Percentiles rank a stretch among this genome's conserved stretches.
Evolutionary conservation across 805 yeast species (phyloP).

Genomic region (Metschnikowia hibisci): DNA sequence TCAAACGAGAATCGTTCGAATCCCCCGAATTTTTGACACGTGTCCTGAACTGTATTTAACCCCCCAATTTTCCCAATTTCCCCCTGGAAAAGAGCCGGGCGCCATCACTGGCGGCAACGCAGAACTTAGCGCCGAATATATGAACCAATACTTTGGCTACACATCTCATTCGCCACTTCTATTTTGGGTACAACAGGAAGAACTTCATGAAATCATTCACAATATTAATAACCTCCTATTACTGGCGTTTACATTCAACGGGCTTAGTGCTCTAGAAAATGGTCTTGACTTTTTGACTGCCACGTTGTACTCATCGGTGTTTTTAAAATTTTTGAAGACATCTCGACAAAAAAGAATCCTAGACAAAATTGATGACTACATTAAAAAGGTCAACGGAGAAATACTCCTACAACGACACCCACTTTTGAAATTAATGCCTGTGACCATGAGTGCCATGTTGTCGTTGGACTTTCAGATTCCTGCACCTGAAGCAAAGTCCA

Average conservation of each 20-base stretch:
- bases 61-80: conserved; percentile 52
- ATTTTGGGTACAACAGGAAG: conserved; percentile 22
- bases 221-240: conserved; percentile 41
- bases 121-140: neutral
- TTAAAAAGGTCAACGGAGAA: conserved; percentile 20
- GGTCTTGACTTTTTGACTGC: conserved; percentile 40
- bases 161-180: conserved; percentile 49
- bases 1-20: conserved; percentile 56
- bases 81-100: conserved; percentile 65
- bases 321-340: conserved; percentile 13
- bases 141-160: conserved; percentile 43
- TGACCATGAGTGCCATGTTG: conserved; percentile 50
- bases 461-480: conserved; percentile 58
- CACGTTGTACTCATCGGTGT: conserved; percentile 27
- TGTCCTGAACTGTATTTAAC: conserved; percentile 30
- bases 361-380: conserved; percentile 41
- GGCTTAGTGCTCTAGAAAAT: conserved; percentile 30
- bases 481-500: conserved; percentile 6
- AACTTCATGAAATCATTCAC: conserved; percentile 40
- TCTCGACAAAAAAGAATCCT: conserved; percentile 29
- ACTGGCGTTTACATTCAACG: conserved; percentile 5
- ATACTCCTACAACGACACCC: conserved; percentile 23
- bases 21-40: conserved; percentile 50
- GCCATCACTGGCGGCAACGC: conserved; percentile 32
- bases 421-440: conserved; percentile 40